These are phyloP conservation scores for Oleoguttula mirabilis DNA, from an alignment of 495 filamentous ascomycete species.

Conservation along the genomic window DNA sequence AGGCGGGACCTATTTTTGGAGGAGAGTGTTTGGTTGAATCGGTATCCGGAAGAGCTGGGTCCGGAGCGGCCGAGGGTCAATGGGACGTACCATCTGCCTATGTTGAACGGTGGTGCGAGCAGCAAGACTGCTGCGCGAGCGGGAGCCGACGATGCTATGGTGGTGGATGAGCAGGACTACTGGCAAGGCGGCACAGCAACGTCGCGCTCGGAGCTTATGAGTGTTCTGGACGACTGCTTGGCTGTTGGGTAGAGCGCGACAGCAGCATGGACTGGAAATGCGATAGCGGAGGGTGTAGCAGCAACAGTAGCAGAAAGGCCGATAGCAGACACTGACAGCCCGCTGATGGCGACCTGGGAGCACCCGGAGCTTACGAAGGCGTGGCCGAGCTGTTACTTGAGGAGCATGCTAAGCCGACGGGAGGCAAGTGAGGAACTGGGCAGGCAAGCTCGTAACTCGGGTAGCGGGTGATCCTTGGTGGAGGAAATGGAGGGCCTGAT, in stretches of 20 bases:
- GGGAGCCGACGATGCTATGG: conserved; percentile 44
- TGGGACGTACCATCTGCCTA: conserved; percentile 20
- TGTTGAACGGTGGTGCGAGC: conserved; percentile 27
- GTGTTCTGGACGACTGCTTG: conserved; percentile 48
- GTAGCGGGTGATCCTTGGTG: too few species aligned
- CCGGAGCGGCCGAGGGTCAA: conserved; percentile 50
- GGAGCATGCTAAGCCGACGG: too few species aligned
- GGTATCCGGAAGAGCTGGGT: conserved; percentile 56
- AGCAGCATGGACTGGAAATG: too few species aligned
- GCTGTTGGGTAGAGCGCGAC: conserved; percentile 19
- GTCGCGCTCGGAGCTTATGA: conserved; percentile 53
- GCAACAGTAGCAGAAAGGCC: too few species aligned
- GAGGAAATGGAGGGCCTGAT: too few species aligned
- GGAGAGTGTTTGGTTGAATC: conserved; percentile 46
- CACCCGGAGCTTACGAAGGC: too few species aligned
- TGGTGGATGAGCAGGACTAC: conserved; percentile 38
- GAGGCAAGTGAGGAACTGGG: too few species aligned
- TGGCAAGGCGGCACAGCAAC: conserved; percentile 61
- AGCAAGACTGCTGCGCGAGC: neutral
- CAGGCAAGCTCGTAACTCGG: too few species aligned
- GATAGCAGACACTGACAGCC: too few species aligned
- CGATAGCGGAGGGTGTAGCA: too few species aligned
- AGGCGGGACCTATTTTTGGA: conserved; percentile 65
- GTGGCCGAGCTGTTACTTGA: too few species aligned
- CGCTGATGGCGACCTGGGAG: too few species aligned